Base-by-base conservation (phyloP, 2,329 filamentous ascomycete species). In the Trichophyton verrucosum region DNA sequence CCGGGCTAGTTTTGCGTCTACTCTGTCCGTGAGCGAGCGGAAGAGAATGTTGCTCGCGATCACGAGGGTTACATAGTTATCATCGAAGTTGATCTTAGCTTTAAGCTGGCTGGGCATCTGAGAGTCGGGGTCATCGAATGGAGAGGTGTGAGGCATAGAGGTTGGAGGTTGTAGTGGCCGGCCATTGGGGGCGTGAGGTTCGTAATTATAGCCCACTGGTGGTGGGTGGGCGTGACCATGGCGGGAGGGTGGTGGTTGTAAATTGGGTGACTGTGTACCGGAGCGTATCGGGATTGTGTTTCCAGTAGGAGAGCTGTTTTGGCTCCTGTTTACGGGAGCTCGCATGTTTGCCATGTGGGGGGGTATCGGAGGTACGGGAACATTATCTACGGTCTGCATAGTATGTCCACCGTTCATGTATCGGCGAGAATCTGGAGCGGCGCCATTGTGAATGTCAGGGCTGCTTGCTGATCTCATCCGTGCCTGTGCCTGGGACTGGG, bases 11-110 rank as follows among this genome's bases (percentile, higher is more conserved):
- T 99, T 99, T 30, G 91, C 90, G 70, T 99, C 94, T 68, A 99
- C 96, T 9, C 94, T 88, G 71, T 97, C 94, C 65, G 94, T 91
- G 60, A 99, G 80, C 24, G 89, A 94, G 66, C 94, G 89, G 74
- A 95, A 97, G 46, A 89, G 87, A 68, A 97, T 97, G 71, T 95
- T 96, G 74, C 90, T 95, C 36, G 90, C 88, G 47, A 96, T 95
- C 9, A 99, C 92, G n/a, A 99, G 81, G 0, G 92, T 96, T 62
- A 96, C 87, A 67, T 95, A 95, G 70, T 91, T 94, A 55, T 88
- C 87, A 53, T 94, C 89, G 70, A 89, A 95, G 70, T 92, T 92
- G 61, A 99, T 91, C 72, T 95, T 95, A 58, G 96, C 91, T 76
- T 96, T 97, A 58, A 99, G 81, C 70, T 97, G 94, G 6, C 88